Base-by-base conservation (phyloP, 1,284 basidiomycete genomes). In the Agroathelia rolfsii region DNA sequence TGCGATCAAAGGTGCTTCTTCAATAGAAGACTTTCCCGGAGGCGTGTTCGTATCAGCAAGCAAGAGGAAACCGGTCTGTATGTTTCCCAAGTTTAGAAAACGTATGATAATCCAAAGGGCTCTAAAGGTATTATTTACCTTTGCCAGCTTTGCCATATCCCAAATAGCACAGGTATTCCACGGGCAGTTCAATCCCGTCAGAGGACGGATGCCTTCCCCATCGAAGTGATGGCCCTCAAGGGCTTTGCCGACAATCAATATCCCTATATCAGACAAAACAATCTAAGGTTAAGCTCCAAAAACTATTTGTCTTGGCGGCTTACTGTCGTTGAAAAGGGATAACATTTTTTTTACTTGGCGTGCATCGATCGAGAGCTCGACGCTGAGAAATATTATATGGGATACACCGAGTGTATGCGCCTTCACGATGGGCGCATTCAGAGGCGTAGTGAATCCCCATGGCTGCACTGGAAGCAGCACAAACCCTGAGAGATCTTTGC, bases 131-230 rank as follows among this genome's bases (percentile, higher is more conserved):
- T 13, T 13, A 26, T 15, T 12, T 15, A 29, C 28, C 28, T 29
- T 29, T 6, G 28, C 30, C 10, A 32, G 30, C 30, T 32, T 20
- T 6, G 7, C 5, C 18, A 32, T 12, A 13, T 32, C 20, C 30
- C 30, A 32, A 22, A 32, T 32, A 5, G 30, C 30, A 13, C 13
- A 32, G 10, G 30, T 32, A 22, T 32, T 32, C 30, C 30, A 32
- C 18, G 30, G 30, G 4, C 6, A 5, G 13, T 18, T 32, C 5
- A 32, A 16, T 5, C 30, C 30, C 13, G 30, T 32, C 13, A 28
- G 26, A 8, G 11, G 8, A 14, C 8, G 9, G 8, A 14, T 9
- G 13, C 9, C 26, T 8, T 14, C 26, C 30, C 13, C 17, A 18
- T 20, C 30, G 20, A 32, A 32, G 6, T 12, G 21, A 22, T 32